phyloP scores from a whole-genome alignment of 148 eudicot genomes.

The Nepenthes mirabilis region DNA sequence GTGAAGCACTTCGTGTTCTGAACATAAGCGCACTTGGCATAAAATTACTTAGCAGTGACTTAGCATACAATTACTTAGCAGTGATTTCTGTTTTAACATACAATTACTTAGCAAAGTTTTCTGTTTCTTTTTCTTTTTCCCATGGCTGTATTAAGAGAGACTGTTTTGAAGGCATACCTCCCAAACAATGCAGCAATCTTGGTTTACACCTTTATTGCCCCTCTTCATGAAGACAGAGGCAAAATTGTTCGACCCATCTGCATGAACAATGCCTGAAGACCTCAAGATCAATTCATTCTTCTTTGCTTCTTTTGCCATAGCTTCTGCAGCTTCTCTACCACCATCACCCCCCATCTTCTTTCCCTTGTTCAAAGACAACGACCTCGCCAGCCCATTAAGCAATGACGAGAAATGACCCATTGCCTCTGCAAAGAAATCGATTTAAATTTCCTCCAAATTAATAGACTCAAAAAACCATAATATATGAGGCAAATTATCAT shows the following conservation, averaged over 20 bases:
- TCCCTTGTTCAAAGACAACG: slow-evolving; percentile 39
- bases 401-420: slow-evolving; percentile 85
- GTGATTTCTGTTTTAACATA: too few relatives aligned
- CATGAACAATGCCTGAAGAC: slow-evolving; percentile 55
- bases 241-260: slow-evolving; percentile 48
- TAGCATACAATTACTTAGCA: too few relatives aligned
- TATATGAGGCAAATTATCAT: too few relatives aligned
- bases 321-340: slow-evolving; percentile 55
- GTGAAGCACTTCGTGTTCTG: too few relatives aligned
- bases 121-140: too few relatives aligned
- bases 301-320: slow-evolving; percentile 62
- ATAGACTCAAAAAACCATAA: too few relatives aligned
- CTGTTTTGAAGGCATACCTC: slow-evolving; percentile 44
- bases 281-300: slow-evolving; percentile 63
- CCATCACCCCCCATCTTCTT: slow-evolving; percentile 34
- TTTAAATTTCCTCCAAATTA: too few relatives aligned
- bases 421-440: background rate
- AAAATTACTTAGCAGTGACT: too few relatives aligned
- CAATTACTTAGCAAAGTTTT: too few relatives aligned
- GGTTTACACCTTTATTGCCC: slow-evolving; percentile 86
- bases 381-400: slow-evolving; percentile 74
- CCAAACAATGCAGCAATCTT: slow-evolving; percentile 95
- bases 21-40: too few relatives aligned
- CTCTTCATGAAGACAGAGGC: slow-evolving; percentile 61
- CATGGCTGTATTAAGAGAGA: too few relatives aligned